Percentiles rank a stretch among this genome's conserved stretches.
phyloP scores from a whole-genome alignment of 83 land plant species.

The Diphasiastrum complanatum region DNA sequence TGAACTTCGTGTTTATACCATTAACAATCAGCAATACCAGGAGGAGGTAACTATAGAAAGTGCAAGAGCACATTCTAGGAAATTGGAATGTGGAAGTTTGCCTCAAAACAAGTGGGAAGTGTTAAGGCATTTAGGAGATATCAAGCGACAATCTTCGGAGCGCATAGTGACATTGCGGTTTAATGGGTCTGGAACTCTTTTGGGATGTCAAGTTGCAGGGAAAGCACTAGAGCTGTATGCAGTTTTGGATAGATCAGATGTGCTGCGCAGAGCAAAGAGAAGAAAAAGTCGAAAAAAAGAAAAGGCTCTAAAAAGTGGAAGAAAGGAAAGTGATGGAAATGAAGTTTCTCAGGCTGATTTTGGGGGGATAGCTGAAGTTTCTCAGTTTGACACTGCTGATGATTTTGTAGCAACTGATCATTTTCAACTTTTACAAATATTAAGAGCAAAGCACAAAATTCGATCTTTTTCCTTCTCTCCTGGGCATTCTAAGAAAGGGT shows the following conservation, averaged over 20 bases:
- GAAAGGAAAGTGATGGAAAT: slow-evolving; percentile 22
- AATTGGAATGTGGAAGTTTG: slow-evolving; percentile 5
- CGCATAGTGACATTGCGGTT: slow-evolving; percentile 77
- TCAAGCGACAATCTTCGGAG: slow-evolving; percentile 69
- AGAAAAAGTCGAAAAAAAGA: slow-evolving; percentile 56
- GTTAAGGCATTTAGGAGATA: slow-evolving; percentile 61
- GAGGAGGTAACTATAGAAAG: slow-evolving; percentile 19
- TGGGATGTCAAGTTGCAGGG: slow-evolving; percentile 90
- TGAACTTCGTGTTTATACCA: slow-evolving; percentile 61
- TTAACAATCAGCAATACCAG: too few species aligned
- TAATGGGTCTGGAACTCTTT: slow-evolving; percentile 56
- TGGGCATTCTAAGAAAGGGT: slow-evolving; percentile 34
- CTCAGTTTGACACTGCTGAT: slow-evolving; percentile 13
- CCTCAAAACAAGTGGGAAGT: slow-evolving; percentile 57
- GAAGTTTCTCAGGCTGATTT: slow-evolving; percentile 7
- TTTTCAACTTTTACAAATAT: slow-evolving; percentile 53
- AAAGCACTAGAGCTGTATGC: slow-evolving; percentile 64
- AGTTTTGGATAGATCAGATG: slow-evolving; percentile 62
- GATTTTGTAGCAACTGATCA: slow-evolving; percentile 42
- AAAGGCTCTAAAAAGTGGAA: slow-evolving; percentile 41
- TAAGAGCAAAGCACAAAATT: slow-evolving; percentile 64
- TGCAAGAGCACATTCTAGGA: background rate
- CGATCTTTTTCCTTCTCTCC: slow-evolving; percentile 78
- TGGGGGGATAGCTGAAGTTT: slow-evolving; percentile 8
- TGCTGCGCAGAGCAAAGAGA: slow-evolving; percentile 72